Percentiles rank a stretch among this genome's conserved stretches.
These are phyloP conservation scores for Perilla frutescens DNA, from an alignment of 257 asterid genomes.

Conservation along the genomic window DNA sequence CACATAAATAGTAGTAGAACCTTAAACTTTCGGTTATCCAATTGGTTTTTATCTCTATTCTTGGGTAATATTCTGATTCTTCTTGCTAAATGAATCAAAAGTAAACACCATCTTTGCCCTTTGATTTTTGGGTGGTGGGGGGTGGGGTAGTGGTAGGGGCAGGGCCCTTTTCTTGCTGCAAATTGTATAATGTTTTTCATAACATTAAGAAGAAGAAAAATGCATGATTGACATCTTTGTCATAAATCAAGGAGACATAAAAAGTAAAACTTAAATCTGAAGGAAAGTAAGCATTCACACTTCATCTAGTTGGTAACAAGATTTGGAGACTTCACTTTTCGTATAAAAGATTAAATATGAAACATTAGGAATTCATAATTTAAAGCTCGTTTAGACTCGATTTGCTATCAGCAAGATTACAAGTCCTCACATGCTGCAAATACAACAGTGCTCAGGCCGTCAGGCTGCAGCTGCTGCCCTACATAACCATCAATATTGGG, in stretches of 20 bases:
- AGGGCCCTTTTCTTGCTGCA: constrained; percentile 2
- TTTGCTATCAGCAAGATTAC: too few species aligned
- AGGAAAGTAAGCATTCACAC: constrained; percentile 11
- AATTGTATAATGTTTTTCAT: not conserved
- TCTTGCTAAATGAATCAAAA: constrained; percentile 37
- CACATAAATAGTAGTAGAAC: constrained; percentile 35
- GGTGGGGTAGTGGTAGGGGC: constrained; percentile 1
- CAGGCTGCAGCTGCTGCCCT: too few species aligned
- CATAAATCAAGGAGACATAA: constrained; percentile 27
- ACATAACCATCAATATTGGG: too few species aligned
- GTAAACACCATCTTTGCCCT: constrained; percentile 19
- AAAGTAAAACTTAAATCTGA: constrained; percentile 8
- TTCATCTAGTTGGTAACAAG: not conserved
- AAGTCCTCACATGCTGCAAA: too few species aligned
- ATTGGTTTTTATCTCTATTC: constrained; percentile 38
- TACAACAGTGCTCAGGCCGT: too few species aligned
- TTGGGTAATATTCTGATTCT: constrained; percentile 37
- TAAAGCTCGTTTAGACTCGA: not conserved
- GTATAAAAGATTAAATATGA: not conserved
- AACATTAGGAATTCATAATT: not conserved
- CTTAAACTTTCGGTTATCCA: constrained; percentile 42
- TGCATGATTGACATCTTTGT: constrained; percentile 21
- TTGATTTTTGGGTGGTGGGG: constrained; percentile 6
- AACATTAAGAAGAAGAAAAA: not conserved
- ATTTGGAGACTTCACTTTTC: not conserved